phyloP scores from a whole-genome alignment of 2,329 filamentous ascomycete species.

The Bimuria novae-zelandiae region DNA sequence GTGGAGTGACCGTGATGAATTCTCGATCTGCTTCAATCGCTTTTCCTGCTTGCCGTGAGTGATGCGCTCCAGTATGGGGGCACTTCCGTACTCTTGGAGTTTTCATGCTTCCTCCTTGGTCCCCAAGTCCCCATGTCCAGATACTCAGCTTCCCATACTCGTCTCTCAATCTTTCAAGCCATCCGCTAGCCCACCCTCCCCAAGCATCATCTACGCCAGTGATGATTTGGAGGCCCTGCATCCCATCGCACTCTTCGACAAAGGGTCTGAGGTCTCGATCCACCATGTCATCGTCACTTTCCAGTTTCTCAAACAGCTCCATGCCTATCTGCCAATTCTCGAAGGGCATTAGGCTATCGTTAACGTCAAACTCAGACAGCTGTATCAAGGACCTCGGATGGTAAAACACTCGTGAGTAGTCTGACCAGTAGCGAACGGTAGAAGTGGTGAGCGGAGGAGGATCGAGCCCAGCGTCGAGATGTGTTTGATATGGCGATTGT shows the following conservation, averaged over 20 bases:
- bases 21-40: conserved; percentile 68
- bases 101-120: conserved; percentile 46
- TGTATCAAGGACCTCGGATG: conserved; percentile 88
- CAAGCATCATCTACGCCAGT: conserved; percentile 59
- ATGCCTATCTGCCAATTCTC: conserved; percentile 62
- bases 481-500: conserved; percentile 76
- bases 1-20: conserved; percentile 73
- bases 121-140: conserved; percentile 85
- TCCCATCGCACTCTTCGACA: conserved; percentile 87
- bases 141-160: conserved; percentile 88
- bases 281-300: conserved; percentile 71
- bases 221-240: conserved; percentile 80
- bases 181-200: conserved; percentile 52
- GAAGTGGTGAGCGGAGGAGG: conserved; percentile 68
- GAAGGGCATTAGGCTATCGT: conserved; percentile 80
- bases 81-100: conserved; percentile 49
- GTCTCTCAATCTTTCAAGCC: conserved; percentile 72
- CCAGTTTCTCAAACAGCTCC: conserved; percentile 49
- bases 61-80: background rate
- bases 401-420: conserved; percentile 91
- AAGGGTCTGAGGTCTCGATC: conserved; percentile 88
- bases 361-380: conserved; percentile 78
- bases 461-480: conserved; percentile 71
- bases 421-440: conserved; percentile 92
- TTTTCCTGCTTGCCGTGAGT: conserved; percentile 56